Evolutionary conservation across 2,329 filamentous ascomycete genomes (phyloP).

Genomic region (Nakataea oryzae): DNA sequence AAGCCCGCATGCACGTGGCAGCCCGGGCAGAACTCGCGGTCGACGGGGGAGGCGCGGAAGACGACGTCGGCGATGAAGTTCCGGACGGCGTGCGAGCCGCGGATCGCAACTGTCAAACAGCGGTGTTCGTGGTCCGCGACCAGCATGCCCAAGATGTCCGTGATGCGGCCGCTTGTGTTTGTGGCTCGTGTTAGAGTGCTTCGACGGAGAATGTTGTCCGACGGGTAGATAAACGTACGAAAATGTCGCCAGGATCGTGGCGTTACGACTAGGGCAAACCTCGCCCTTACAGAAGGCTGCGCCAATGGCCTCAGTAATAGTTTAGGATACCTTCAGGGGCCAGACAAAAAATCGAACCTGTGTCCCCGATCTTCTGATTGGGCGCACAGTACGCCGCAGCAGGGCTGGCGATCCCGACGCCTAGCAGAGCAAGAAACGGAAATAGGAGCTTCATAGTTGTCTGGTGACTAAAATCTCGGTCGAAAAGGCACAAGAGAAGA

Average conservation of each 20-base stretch:
- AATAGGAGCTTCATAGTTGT: background rate
- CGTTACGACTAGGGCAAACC: background rate
- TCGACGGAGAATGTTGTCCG: background rate
- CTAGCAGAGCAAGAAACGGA: background rate
- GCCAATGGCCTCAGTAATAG: slow-evolving; percentile 18
- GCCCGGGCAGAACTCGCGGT: slow-evolving; percentile 24
- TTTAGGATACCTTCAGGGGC: slow-evolving; percentile 25
- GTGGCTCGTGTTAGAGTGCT: background rate
- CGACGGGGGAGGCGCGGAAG: slow-evolving; percentile 25
- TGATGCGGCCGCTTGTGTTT: slow-evolving; percentile 25
- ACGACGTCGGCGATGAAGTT: slow-evolving; percentile 51
- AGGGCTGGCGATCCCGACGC: too few species aligned
- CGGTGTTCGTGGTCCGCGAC: slow-evolving; percentile 35
- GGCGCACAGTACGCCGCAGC: slow-evolving; percentile 35
- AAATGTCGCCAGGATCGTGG: background rate
- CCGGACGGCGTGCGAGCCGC: slow-evolving; percentile 45
- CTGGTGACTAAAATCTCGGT: background rate
- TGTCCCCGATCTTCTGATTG: slow-evolving; percentile 23
- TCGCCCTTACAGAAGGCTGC: background rate
- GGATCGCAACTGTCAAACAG: slow-evolving; percentile 49
- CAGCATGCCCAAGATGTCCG: slow-evolving; percentile 35
- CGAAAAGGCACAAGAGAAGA: background rate
- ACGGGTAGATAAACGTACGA: background rate
- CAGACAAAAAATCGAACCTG: background rate
- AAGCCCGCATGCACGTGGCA: slow-evolving; percentile 51